Percentiles rank a stretch among this genome's conserved stretches.
Evolutionary conservation across 495 filamentous ascomycete genomes (phyloP).

Genomic region (Oidiodendron maius): DNA sequence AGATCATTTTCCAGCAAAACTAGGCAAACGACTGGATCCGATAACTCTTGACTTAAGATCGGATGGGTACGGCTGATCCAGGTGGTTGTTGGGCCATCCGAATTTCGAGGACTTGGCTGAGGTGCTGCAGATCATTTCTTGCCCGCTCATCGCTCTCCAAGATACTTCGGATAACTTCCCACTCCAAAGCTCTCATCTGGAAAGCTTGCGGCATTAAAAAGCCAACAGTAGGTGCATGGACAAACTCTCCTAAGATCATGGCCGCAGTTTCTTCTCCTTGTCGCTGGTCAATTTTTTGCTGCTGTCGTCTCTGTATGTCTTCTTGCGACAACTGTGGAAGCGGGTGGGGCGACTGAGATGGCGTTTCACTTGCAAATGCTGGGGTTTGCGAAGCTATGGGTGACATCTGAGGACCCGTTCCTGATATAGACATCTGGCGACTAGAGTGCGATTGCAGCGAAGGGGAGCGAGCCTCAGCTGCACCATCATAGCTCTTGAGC

Average conservation of each 20-base stretch:
- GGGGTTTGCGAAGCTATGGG: slow-evolving; percentile 41
- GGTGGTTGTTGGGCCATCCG: slow-evolving; percentile 8
- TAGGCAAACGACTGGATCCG: no score
- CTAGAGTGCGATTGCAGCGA: slow-evolving; percentile 26
- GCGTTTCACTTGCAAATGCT: slow-evolving; percentile 26
- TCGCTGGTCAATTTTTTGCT: slow-evolving; percentile 23
- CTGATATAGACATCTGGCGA: slow-evolving; percentile 32
- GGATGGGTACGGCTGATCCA: neutral
- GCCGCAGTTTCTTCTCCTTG: slow-evolving; percentile 44
- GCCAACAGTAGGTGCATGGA: slow-evolving; percentile 55
- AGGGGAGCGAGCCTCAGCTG: slow-evolving; percentile 30
- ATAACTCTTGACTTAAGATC: no score
- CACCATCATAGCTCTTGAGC: slow-evolving; percentile 34
- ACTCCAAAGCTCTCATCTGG: slow-evolving; percentile 54
- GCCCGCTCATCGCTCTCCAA: slow-evolving; percentile 45
- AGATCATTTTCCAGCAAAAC: no score
- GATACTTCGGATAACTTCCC: slow-evolving; percentile 57
- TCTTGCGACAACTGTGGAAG: slow-evolving; percentile 9
- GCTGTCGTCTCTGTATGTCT: slow-evolving; percentile 18
- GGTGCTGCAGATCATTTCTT: slow-evolving; percentile 39
- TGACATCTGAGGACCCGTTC: slow-evolving; percentile 33
- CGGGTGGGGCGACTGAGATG: slow-evolving; percentile 6
- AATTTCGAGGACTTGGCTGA: slow-evolving; percentile 40
- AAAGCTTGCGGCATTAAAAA: slow-evolving; percentile 62
- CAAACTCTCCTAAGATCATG: slow-evolving; percentile 54